Base-by-base conservation (phyloP, 1,284 basidiomycete genomes). In the Fereydounia khargensis region DNA sequence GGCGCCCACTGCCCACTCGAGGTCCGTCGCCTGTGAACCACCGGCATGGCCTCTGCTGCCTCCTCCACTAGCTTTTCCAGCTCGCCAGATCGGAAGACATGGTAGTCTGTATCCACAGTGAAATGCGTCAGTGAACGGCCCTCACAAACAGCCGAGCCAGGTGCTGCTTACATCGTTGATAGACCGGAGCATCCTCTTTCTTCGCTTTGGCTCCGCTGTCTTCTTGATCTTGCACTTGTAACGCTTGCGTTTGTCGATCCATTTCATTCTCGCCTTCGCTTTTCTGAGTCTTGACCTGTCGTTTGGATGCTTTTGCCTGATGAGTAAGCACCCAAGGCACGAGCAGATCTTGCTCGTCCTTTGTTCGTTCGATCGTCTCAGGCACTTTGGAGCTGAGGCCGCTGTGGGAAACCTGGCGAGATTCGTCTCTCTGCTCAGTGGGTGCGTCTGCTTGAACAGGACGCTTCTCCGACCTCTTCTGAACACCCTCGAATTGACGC, bases 271-370 rank as follows among this genome's bases (percentile, higher is more conserved):
- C 10, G 35, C 42, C 38, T 54, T 47, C 3, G 14, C 33, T 8
- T 53, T 54, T 45, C 4, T 22, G 47, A 18, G 27, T 40, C 39
- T 18, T 14, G 14, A 13, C 24, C 18, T 23, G 18, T 11, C 7
- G 20, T 23, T 33, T 33, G 31, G 31, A n/a, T n/a, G n/a, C n/a
- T n/a, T n/a, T n/a, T n/a, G n/a, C n/a, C n/a, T n/a, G 31, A n/a
- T 33, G 31, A 6, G 62, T 64, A 9, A 68, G 42, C 16, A 75
- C 70, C 73, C 73, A 75, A 1, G 73, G 73, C 7, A 75, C 73
- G 3, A 75, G 48, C 10, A 75, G 56, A 27, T 75, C 73, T 35
- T 71, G 68, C 8, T 59, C 61, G 18, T 50, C 47, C 20, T 38
- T n/a, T n/a, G n/a, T n/a, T n/a, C n/a, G n/a, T n/a, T n/a, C n/a